A percentile compares a stretch with the other conserved stretches of the same genome.
Conservation (phyloP, 139 green algal genomes). For the Monoraphidium neglectum region DNA sequence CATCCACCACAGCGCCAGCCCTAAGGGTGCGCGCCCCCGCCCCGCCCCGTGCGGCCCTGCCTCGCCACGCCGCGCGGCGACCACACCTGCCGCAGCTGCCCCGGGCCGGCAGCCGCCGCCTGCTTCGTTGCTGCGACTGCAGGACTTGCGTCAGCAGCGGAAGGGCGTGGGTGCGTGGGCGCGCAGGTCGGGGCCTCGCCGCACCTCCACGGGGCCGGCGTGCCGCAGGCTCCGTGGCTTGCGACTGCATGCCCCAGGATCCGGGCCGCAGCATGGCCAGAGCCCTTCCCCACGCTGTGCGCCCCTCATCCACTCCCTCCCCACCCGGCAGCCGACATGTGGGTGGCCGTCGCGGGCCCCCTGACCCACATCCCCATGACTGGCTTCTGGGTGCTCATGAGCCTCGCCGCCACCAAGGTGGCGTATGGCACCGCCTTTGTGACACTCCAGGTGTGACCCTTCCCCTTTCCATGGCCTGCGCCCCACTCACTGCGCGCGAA, state of each 20-base stretch:
- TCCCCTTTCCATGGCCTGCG: no score
- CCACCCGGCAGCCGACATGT: constrained; percentile 53
- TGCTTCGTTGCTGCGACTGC: background rate
- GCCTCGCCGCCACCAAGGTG: constrained; percentile 32
- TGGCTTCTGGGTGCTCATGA: constrained; percentile 53
- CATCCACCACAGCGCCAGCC: constrained; percentile 54
- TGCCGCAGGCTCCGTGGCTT: no score
- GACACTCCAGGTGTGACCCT: no score
- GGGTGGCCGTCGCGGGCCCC: constrained; percentile 70
- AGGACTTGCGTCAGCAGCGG: background rate
- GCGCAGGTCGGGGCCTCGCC: background rate
- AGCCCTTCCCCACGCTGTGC: background rate
- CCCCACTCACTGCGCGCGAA: no score
- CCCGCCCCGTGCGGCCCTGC: background rate
- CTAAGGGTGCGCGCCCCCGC: constrained; percentile 36
- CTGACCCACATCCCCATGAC: constrained; percentile 76
- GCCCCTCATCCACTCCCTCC: background rate
- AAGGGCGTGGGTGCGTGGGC: background rate
- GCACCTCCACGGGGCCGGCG: background rate
- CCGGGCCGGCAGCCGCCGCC: background rate
- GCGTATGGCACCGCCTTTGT: constrained; percentile 31
- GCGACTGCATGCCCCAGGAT: background rate
- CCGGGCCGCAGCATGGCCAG: no score
- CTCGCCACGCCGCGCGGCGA: no score
- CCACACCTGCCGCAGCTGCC: no score